A percentile compares a stretch with the other conserved stretches of the same genome.
These are phyloP conservation scores for Tolypocladium amazonense DNA, from an alignment of 2,329 filamentous ascomycete genomes.

Conservation along the genomic window DNA sequence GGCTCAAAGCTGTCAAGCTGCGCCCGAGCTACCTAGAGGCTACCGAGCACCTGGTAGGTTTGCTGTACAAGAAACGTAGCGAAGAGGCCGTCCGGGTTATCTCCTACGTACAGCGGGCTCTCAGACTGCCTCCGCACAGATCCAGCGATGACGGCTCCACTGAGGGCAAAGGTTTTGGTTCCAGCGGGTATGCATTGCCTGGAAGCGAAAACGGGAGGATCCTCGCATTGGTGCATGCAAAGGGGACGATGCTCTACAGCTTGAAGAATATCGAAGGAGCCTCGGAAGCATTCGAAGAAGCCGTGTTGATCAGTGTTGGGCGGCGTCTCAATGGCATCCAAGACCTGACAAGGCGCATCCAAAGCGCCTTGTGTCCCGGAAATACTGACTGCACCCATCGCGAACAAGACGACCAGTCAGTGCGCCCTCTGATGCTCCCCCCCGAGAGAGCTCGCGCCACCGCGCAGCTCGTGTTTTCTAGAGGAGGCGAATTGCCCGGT, in stretches of 20 bases:
- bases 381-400: slow-evolving; percentile 5
- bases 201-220: slow-evolving; percentile 86
- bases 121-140: slow-evolving; percentile 23
- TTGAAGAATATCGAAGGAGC: slow-evolving; percentile 72
- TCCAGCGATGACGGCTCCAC: slow-evolving; percentile 6
- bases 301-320: slow-evolving; percentile 78
- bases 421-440: slow-evolving; percentile 59
- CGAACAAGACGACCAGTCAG: slow-evolving; percentile 2
- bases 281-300: slow-evolving; percentile 86
- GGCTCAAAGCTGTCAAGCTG: slow-evolving; percentile 72
- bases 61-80: slow-evolving; percentile 75
- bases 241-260: slow-evolving; percentile 96
- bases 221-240: slow-evolving; percentile 87
- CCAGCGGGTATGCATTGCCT: slow-evolving; percentile 65
- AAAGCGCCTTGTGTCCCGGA: slow-evolving; percentile 50
- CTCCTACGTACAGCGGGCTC: slow-evolving; percentile 65
- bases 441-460: slow-evolving; percentile 79
- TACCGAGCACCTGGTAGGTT: slow-evolving; percentile 83
- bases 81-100: slow-evolving; percentile 83
- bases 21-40: slow-evolving; percentile 89
- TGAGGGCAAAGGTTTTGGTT: slow-evolving; percentile 17
- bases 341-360: slow-evolving; percentile 68
- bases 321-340: slow-evolving; percentile 59
- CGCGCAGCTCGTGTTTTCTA: slow-evolving; percentile 70
- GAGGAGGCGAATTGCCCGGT: slow-evolving; percentile 68